Evolutionary conservation across 2,329 filamentous ascomycete species (phyloP).

Genomic region (Anthostomella pinea): DNA sequence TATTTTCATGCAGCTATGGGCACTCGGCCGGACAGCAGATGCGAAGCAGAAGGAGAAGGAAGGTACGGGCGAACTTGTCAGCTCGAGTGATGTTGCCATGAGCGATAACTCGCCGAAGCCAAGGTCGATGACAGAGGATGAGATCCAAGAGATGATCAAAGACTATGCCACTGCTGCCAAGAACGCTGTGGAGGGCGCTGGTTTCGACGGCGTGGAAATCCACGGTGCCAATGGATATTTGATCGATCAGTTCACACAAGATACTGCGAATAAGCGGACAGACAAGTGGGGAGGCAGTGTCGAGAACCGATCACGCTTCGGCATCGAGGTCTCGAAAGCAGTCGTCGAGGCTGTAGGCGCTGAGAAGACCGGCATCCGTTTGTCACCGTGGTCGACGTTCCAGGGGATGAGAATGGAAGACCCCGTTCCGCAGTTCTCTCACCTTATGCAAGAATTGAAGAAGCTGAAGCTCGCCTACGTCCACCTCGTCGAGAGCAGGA

Average conservation of each 20-base stretch:
- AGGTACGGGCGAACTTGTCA: no score
- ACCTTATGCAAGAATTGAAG: no score
- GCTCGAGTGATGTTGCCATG: no score
- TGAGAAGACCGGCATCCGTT: slow-evolving; percentile 22
- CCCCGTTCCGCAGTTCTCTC: no score
- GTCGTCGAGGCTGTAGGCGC: slow-evolving; percentile 22
- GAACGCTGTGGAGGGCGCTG: slow-evolving; percentile 54
- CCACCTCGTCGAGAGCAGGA: no score
- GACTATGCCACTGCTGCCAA: slow-evolving; percentile 55
- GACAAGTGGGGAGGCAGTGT: slow-evolving; percentile 28
- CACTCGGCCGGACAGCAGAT: no score
- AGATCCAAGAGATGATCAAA: slow-evolving; percentile 62
- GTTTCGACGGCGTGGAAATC: slow-evolving; percentile 58
- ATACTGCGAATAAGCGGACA: slow-evolving; percentile 25
- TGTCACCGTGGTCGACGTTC: slow-evolving; percentile 26
- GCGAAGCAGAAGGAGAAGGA: no score
- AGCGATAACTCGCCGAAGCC: no score
- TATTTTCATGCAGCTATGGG: no score
- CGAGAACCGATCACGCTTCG: slow-evolving; percentile 24
- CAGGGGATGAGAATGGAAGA: no score
- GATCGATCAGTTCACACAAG: slow-evolving; percentile 53
- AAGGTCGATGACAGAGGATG: slow-evolving; percentile 58
- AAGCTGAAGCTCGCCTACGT: no score
- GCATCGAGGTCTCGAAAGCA: slow-evolving; percentile 23
- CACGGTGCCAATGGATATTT: slow-evolving; percentile 53